Percentiles rank a stretch among this genome's conserved stretches.
These are phyloP conservation scores for Chenopodium quinoa DNA, from an alignment of 148 eudicot genomes.

Conservation along the genomic window DNA sequence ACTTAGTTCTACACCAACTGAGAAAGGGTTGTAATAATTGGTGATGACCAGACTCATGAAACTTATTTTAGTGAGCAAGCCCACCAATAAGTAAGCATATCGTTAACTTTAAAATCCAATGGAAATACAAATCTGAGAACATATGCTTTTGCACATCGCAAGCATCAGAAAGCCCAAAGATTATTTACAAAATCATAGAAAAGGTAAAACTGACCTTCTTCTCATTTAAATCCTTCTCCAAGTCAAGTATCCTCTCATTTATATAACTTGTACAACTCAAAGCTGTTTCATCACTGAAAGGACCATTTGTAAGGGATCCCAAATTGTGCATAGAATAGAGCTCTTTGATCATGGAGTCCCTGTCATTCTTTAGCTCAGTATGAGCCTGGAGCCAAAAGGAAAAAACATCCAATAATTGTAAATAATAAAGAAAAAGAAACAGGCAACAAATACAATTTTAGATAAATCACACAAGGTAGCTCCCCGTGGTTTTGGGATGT, in stretches of 20 bases:
- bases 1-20: background rate
- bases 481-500: background rate
- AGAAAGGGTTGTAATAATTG: background rate
- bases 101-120: background rate
- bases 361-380: constrained; percentile 56
- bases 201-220: constrained; percentile 52
- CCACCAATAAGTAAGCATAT: background rate
- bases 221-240: constrained; percentile 61
- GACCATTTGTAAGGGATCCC: constrained; percentile 54
- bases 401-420: constrained; percentile 1
- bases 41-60: background rate
- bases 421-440: constrained; percentile 1
- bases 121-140: background rate
- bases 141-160: background rate
- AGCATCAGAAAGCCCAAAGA: background rate
- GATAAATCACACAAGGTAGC: background rate
- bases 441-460: constrained; percentile 1
- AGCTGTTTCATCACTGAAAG: constrained; percentile 67
- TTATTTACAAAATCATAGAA: background rate
- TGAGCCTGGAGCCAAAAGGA: constrained; percentile 50
- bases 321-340: constrained; percentile 64
- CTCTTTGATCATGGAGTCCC: constrained; percentile 58
- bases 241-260: constrained; percentile 48
- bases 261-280: constrained; percentile 47
- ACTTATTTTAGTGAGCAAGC: background rate